Percentiles rank a stretch among this genome's conserved stretches.
These are phyloP conservation scores for Xylaria curta DNA, from an alignment of 495 filamentous ascomycete species.

Conservation along the genomic window DNA sequence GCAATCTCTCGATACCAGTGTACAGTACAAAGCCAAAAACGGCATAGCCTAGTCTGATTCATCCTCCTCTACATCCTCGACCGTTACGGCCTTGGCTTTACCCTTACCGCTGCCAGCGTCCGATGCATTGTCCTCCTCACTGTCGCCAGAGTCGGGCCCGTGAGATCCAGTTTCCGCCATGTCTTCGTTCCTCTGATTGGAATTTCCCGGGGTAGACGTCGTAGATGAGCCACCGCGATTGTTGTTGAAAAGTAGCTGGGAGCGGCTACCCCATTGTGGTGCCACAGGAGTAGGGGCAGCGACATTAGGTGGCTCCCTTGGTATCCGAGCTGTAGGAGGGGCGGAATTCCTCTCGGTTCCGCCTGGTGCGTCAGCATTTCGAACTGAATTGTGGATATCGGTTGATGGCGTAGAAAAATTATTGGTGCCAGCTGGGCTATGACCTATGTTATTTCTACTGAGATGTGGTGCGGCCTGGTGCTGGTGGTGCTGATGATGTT, in stretches of 20 bases:
- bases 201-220: slow-evolving; percentile 26
- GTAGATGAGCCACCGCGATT: slow-evolving; percentile 27
- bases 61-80: slow-evolving; percentile 49
- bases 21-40: slow-evolving; percentile 25
- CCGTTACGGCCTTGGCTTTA: slow-evolving; percentile 46
- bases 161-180: slow-evolving; percentile 15
- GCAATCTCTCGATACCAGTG: slow-evolving; percentile 29
- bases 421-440: neutral
- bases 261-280: slow-evolving; percentile 52
- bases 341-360: neutral
- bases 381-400: slow-evolving; percentile 1
- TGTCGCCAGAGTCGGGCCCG: slow-evolving; percentile 24
- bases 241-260: slow-evolving; percentile 44
- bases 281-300: slow-evolving; percentile 47
- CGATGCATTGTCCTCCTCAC: slow-evolving; percentile 29
- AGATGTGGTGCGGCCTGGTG: neutral
- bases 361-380: slow-evolving; percentile 8
- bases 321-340: slow-evolving; percentile 21
- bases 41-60: slow-evolving; percentile 34
- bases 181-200: slow-evolving; percentile 25
- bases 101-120: slow-evolving; percentile 37
- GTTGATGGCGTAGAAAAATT: neutral
- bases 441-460: slow-evolving; percentile 8
- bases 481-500: neutral
- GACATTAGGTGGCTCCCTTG: slow-evolving; percentile 39